Percentiles rank a stretch among this genome's conserved stretches.
Conservation (phyloP, 106 monocot genomes). For the Xerophyta viscosa region DNA sequence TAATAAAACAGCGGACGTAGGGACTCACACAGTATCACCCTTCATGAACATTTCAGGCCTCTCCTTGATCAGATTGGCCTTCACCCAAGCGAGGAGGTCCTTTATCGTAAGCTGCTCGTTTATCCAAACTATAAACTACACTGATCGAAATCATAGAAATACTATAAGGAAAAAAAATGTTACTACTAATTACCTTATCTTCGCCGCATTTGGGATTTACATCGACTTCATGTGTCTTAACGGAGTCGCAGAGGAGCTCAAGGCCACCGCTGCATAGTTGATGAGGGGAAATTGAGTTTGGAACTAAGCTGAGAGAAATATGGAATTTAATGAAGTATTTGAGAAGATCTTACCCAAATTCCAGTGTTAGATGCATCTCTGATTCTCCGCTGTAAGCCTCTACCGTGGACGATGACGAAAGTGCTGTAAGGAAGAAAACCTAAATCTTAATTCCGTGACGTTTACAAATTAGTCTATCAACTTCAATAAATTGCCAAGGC, state of each 20-base stretch:
- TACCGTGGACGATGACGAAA: too few relatives aligned
- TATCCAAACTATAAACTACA: not conserved
- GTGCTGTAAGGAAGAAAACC: too few relatives aligned
- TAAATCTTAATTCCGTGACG: not conserved
- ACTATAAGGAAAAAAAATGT: not conserved
- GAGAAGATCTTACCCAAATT: too few relatives aligned
- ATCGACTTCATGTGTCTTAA: constrained; percentile 69
- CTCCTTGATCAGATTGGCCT: constrained; percentile 86
- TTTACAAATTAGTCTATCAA: too few relatives aligned
- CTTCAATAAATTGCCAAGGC: too few relatives aligned
- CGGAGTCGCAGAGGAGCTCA: constrained; percentile 71
- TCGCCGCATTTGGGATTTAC: constrained; percentile 31
- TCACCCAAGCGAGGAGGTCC: constrained; percentile 62
- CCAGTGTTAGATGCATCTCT: not conserved
- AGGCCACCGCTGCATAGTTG: constrained; percentile 59
- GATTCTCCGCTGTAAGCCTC: too few relatives aligned
- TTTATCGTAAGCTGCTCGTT: constrained; percentile 54
- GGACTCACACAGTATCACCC: constrained; percentile 73
- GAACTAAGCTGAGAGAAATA: too few relatives aligned
- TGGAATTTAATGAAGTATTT: too few relatives aligned
- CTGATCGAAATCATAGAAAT: too few relatives aligned
- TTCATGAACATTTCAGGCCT: constrained; percentile 98
- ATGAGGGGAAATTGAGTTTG: too few relatives aligned
- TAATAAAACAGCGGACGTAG: too few relatives aligned
- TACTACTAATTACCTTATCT: constrained; percentile 28